These are phyloP conservation scores for Hymenoscyphus albidus DNA, from an alignment of 2,329 filamentous ascomycete species.

Conservation along the genomic window DNA sequence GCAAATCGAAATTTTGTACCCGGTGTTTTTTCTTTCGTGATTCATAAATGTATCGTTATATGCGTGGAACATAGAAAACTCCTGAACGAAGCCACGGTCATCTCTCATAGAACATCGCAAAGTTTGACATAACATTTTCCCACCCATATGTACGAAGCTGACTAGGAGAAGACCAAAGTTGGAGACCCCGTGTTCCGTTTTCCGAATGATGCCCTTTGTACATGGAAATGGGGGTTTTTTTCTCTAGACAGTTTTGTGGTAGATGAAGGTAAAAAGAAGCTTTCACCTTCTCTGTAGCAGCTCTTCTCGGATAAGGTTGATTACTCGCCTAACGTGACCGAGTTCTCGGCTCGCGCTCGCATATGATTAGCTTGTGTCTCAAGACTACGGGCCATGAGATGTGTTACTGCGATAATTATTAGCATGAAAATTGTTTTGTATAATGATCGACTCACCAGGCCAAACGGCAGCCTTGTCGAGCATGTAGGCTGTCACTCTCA, in stretches of 20 bases:
- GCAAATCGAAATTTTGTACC: neutral
- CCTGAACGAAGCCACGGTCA: slow-evolving; percentile 1
- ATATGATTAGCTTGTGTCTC: slow-evolving; percentile 62
- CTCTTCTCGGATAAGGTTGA: neutral
- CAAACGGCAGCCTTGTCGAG: slow-evolving; percentile 87
- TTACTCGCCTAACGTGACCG: slow-evolving; percentile 28
- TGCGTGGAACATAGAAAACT: neutral
- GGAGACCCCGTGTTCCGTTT: neutral
- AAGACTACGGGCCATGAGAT: slow-evolving; percentile 63
- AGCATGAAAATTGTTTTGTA: slow-evolving; percentile 22
- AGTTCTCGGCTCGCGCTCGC: slow-evolving; percentile 52
- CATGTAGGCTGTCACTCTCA: slow-evolving; percentile 81
- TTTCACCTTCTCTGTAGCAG: neutral
- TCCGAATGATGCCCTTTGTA: slow-evolving; percentile 8
- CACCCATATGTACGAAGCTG: slow-evolving; percentile 14
- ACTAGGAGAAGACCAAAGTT: neutral
- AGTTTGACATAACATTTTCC: slow-evolving; percentile 3
- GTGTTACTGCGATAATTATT: slow-evolving; percentile 51
- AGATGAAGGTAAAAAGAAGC: neutral
- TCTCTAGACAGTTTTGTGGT: slow-evolving; percentile 10
- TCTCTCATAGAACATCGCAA: slow-evolving; percentile 3
- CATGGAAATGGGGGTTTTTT: slow-evolving; percentile 4
- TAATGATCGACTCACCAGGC: slow-evolving; percentile 62
- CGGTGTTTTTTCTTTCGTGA: neutral
- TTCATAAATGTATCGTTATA: slow-evolving; percentile 7